Percentiles rank a stretch among this genome's conserved stretches.
These are phyloP conservation scores for Thermomyces lanuginosus DNA, from an alignment of 2,329 filamentous ascomycete genomes.

Conservation along the genomic window DNA sequence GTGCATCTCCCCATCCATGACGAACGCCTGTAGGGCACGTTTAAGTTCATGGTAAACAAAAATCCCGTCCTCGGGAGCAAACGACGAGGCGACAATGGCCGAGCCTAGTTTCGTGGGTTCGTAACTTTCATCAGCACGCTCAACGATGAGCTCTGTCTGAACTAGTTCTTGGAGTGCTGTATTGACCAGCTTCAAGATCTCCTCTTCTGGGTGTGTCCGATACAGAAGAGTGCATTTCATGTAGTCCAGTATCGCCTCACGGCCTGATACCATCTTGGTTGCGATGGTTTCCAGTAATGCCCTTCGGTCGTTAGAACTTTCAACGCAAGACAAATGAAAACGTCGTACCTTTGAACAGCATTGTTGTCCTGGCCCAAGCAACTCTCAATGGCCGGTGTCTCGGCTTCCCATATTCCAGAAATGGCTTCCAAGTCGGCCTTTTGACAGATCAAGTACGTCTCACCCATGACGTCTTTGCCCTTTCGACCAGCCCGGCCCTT, in stretches of 20 bases:
- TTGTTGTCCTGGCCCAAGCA: slow-evolving; percentile 51
- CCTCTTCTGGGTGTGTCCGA: slow-evolving; percentile 36
- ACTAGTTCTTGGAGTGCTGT: slow-evolving; percentile 43
- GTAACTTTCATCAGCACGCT: slow-evolving; percentile 37
- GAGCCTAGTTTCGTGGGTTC: slow-evolving; percentile 49
- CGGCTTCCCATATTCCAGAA: slow-evolving; percentile 53
- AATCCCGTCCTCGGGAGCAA: slow-evolving; percentile 58
- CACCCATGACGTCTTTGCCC: slow-evolving; percentile 60
- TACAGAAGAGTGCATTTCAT: slow-evolving; percentile 51
- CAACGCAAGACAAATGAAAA: background rate
- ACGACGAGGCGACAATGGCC: slow-evolving; percentile 55
- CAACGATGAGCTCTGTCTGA: slow-evolving; percentile 38
- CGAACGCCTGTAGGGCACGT: slow-evolving; percentile 53
- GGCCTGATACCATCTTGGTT: slow-evolving; percentile 49
- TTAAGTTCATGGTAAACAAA: slow-evolving; percentile 56
- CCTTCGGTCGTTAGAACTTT: slow-evolving; percentile 23
- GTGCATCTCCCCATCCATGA: slow-evolving; percentile 69
- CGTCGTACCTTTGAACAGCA: slow-evolving; percentile 45
- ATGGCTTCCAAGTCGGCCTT: slow-evolving; percentile 53
- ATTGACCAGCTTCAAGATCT: slow-evolving; percentile 40
- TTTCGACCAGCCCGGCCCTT: slow-evolving; percentile 61
- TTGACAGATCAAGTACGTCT: slow-evolving; percentile 61
- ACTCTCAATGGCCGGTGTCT: slow-evolving; percentile 53
- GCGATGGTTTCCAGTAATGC: slow-evolving; percentile 56
- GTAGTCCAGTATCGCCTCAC: slow-evolving; percentile 50